Evolutionary conservation across 352 stramenopile genomes (phyloP).

Genomic region (Pythium sukuiense): DNA sequence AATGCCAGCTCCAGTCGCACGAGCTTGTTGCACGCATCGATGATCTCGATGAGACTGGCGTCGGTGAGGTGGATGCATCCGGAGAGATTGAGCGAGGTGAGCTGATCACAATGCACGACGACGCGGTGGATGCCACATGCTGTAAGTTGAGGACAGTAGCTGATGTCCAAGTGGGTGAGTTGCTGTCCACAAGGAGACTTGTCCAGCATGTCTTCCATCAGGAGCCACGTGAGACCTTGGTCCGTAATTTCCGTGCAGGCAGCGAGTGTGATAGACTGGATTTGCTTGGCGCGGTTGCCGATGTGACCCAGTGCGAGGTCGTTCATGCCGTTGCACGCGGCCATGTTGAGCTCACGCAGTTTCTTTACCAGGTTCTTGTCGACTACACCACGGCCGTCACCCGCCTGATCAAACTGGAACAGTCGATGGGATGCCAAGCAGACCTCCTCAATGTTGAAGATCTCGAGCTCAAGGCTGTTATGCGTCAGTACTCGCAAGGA

Average conservation of each 20-base stretch:
- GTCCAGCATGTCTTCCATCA: slow-evolving; percentile 65
- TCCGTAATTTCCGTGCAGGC: slow-evolving; percentile 69
- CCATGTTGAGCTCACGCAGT: slow-evolving; percentile 60
- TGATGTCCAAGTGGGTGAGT: slow-evolving; percentile 71
- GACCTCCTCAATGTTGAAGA: slow-evolving; percentile 85
- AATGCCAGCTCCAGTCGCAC: slow-evolving; percentile 72
- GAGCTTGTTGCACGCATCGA: slow-evolving; percentile 65
- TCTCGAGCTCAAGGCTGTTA: slow-evolving; percentile 80
- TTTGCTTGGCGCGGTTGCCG: slow-evolving; percentile 46
- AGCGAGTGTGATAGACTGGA: slow-evolving; percentile 57
- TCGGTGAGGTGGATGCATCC: slow-evolving; percentile 80
- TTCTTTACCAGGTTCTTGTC: slow-evolving; percentile 76
- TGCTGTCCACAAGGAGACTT: slow-evolving; percentile 39
- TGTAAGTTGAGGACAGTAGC: slow-evolving; percentile 76
- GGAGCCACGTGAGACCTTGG: slow-evolving; percentile 51
- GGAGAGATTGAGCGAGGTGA: slow-evolving; percentile 82
- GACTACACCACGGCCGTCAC: slow-evolving; percentile 75
- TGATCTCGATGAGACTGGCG: slow-evolving; percentile 63
- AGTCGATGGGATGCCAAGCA: slow-evolving; percentile 57
- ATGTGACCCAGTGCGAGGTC: slow-evolving; percentile 77
- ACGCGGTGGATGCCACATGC: slow-evolving; percentile 52
- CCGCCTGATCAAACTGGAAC: slow-evolving; percentile 85
- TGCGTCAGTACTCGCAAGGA: slow-evolving; percentile 75
- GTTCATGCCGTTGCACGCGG: slow-evolving; percentile 70
- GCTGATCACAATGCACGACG: slow-evolving; percentile 48